Base-by-base conservation (phyloP, 805 yeast genomes). In the Kodamaea nitidulidarum region DNA sequence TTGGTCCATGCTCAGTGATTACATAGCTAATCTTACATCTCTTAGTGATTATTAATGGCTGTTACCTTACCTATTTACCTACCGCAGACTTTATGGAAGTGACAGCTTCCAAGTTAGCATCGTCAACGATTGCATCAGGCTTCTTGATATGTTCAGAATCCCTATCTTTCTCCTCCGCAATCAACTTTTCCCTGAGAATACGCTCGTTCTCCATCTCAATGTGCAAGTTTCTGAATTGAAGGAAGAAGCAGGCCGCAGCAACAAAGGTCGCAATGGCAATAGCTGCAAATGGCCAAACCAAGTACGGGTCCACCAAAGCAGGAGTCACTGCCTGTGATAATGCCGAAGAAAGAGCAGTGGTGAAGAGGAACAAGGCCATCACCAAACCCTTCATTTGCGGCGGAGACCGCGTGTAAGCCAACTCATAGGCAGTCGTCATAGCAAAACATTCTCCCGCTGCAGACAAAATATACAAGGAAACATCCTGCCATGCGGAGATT, bases 391-490 rank as follows among this genome's bases (percentile, higher is more conserved):
- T 70, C 74, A 75, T 67, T 29, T 65, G 59, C 6, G 62, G 68
- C 22, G 80, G 78, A 4, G 79, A 61, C 51, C 73, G 60, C 2
- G 77, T 66, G 54, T 75, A 76, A 0, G 81, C 80, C 41, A 75
- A 57, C 52, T 75, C 79, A 48, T 74, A 75, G 24, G 71, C 76
- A 10, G 79, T 73, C 20, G 69, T 67, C 39, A 56, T 66, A 9
- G 77, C 71, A 48, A 73, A 75, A 54, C 78, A 73, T 52, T 76
- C 80, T 36, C 78, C 74, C 7, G 66, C 61, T 14, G 80, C 80
- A 26, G 67, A 67, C 36, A 74, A 53, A n/a, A 65, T 52, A 46
- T 64, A 72, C 32, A 50, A 40, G n/a, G 45, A 39, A 7, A 50
- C 51, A 18, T 52, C 57, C 31, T 47, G 43, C 64, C 67, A 62